phyloP scores from a whole-genome alignment of 495 filamentous ascomycete genomes.

The Trichoderma virens region DNA sequence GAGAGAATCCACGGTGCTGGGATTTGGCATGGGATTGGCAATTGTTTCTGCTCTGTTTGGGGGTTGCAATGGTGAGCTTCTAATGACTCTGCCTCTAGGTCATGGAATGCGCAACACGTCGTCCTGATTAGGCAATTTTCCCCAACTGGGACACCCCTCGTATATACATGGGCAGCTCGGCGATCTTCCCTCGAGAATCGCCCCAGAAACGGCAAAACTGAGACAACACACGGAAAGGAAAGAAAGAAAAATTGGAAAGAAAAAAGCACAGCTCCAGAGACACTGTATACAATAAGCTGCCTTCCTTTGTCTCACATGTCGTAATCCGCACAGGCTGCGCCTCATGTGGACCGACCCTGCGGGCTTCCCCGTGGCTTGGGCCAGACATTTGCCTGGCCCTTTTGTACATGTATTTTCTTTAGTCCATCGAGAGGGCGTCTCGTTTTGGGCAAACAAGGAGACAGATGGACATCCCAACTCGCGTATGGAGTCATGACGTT shows the following conservation, averaged over 20 bases:
- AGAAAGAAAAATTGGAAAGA: background rate
- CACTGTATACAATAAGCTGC: conserved; percentile 6
- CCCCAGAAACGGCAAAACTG: background rate
- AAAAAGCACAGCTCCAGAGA: background rate
- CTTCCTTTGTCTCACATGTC: conserved; percentile 1
- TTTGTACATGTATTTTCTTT: background rate
- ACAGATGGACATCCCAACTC: background rate
- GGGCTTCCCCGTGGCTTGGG: conserved; percentile 6
- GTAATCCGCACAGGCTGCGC: conserved; percentile 7
- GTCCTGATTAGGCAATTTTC: background rate
- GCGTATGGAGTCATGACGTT: background rate
- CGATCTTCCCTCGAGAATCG: background rate
- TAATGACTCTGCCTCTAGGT: background rate
- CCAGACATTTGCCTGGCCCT: background rate
- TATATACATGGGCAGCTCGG: background rate
- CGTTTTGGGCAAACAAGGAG: background rate
- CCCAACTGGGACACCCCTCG: background rate
- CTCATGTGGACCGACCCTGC: background rate
- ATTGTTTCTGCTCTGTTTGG: background rate
- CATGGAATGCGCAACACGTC: background rate
- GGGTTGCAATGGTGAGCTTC: background rate
- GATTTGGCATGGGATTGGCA: background rate
- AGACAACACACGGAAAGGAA: background rate
- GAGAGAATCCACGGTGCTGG: background rate
- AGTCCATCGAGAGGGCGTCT: background rate